Percentiles rank a stretch among this genome's conserved stretches.
phyloP scores from a whole-genome alignment of 208 protist genomes.

The Porcisia deanei region DNA sequence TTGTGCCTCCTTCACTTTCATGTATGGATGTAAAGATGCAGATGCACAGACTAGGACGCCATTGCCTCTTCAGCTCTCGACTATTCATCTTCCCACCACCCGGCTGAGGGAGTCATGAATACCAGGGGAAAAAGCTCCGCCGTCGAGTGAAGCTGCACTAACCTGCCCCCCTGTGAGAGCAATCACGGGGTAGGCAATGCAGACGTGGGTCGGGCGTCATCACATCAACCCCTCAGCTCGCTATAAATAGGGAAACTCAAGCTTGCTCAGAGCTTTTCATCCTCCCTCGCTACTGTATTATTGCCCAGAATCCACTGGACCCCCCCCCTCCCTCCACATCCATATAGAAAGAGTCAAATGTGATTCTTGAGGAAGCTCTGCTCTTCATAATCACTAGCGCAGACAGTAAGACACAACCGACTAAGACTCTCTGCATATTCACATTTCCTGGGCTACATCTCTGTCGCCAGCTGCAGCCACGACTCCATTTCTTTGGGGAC shows the following conservation, averaged over 20 bases:
- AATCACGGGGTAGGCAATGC: background rate
- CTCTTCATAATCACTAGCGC: background rate
- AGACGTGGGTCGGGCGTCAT: background rate
- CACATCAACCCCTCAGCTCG: background rate
- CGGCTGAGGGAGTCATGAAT: background rate
- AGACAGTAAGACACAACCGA: background rate
- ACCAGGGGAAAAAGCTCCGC: background rate
- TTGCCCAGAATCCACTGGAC: background rate
- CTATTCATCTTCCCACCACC: background rate
- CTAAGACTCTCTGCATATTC: background rate
- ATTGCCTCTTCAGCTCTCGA: background rate
- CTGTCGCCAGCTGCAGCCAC: slow-evolving; percentile 57
- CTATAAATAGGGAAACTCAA: background rate
- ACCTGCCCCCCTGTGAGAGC: background rate
- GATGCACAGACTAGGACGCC: background rate
- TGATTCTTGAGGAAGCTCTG: background rate
- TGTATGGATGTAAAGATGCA: background rate
- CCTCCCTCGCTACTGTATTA: background rate
- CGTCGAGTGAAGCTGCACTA: background rate
- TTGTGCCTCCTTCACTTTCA: background rate
- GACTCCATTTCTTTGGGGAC: slow-evolving; percentile 50
- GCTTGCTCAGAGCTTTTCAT: background rate
- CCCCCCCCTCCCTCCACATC: background rate
- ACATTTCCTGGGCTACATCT: slow-evolving; percentile 11
- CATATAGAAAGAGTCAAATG: background rate